Evolutionary conservation across 2,329 filamentous ascomycete species (phyloP), one percentile per base, ranked within the genome.

Genomic region (Diaporthe vexans): DNA sequence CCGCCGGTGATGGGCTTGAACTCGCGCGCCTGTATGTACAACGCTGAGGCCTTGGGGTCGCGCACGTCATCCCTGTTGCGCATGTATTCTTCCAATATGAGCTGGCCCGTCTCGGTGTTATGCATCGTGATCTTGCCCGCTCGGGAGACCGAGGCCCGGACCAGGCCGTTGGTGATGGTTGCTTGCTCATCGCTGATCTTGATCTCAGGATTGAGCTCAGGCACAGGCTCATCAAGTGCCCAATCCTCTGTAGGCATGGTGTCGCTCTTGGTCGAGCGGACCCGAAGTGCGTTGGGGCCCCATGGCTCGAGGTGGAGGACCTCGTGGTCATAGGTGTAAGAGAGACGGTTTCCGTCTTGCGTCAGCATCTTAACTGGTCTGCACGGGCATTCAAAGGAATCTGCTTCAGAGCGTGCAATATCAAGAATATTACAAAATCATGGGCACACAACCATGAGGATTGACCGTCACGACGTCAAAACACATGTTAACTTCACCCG

Each of bases 11-110:
- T 85, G 0, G 89, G 86, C 69, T 85, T 85, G 79, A 91, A 89
- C 78, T 92, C 90, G 24, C 91, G 88, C 1, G 89, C 88, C 74
- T 90, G 84, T 24, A 92, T 82, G 11, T 87, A 82, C 3, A 92
- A 81, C 0, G 90, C 86, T 76, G 88, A 91, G 80, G 88, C 89
- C 79, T 91, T 91, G 0, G 90, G 88, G 76, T 92, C 90, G 7
- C 79, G 79, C 3, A 86, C 82, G 75, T 92, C 88, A 40, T 79
- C 78, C 10, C 88, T 84, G 75, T 87, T 83, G 26, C 89, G 86
- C 40, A 84, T 81, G 78, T 87, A 90, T 76, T 91, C 89, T 74
- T 90, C 88, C 0, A 91, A 81, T 1, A 91, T 77, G 15, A 84
- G 78, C 35, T 82, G 83, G 48, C 84, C 85, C 0, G 80, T 83